Base-by-base conservation (phyloP, 805 yeast species). In the Lipomyces kockii region DNA sequence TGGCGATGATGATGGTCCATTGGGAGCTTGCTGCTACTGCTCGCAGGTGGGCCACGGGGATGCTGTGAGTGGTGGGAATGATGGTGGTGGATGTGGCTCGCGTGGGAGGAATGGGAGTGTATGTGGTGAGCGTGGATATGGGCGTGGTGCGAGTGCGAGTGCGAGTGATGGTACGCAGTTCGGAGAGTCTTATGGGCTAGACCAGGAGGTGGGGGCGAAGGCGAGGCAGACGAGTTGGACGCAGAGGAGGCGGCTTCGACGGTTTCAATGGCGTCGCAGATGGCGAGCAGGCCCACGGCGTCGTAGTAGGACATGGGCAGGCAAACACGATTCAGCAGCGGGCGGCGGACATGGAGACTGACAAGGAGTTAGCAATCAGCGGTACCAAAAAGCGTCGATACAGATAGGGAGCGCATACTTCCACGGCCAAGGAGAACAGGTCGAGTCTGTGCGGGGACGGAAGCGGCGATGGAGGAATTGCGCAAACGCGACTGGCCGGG, bases 211-310 rank as follows among this genome's bases (percentile, higher is more conserved):
- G 53, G 60, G 5, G 60, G 52, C 3, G 69, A 51, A 5, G 64
- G 55, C 17, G 61, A 55, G 20, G 68, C 58, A 17, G 68, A 65
- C 37, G 66, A 43, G 39, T 61, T 54, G 22, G 78, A 74, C 29
- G 71, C 49, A 66, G 75, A 72, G 4, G 76, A 74, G 43, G 78
- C 72, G 49, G 78, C 79, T 58, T 78, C 80, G 54, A 77, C 76
- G 46, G 79, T 70, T 62, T 79, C 82, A 27, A 79, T 75, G 58
- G 81, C 80, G 71, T 79, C 81, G 69, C 80, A 78, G 60, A 78
- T 76, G 60, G 80, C 80, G 62, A 80, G 75, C 62, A 79, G 71
- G 54, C 81, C 82, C 46, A 80, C 75, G 46, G 79, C 74, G 71
- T 80, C 82, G 74, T 79, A 79, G 71, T 78, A 79, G 68, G 71